A percentile compares a stretch with the other conserved stretches of the same genome.
phyloP scores from a whole-genome alignment of 768 basidiomycete genomes.

The Krasilnikovozyma curviuscula region DNA sequence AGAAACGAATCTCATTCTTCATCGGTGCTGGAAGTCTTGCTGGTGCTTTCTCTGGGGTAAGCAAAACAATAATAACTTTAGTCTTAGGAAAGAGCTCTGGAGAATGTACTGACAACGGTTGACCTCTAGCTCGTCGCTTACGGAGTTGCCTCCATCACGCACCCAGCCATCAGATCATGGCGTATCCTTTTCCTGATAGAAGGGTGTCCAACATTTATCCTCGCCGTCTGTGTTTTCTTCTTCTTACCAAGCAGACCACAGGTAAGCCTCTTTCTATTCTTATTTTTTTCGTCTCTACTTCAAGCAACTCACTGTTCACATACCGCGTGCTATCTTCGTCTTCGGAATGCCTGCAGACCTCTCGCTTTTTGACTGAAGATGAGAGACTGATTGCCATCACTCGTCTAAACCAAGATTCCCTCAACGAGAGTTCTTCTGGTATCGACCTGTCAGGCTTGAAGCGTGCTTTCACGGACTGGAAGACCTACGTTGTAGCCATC shows the following conservation, averaged over 20 bases:
- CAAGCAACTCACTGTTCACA: too few species aligned
- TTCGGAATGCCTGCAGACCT: too few species aligned
- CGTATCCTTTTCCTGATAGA: constrained; percentile 30
- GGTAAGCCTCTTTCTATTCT: too few species aligned
- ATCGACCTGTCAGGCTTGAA: constrained; percentile 23
- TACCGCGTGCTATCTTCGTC: too few species aligned
- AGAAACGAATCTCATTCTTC: constrained; percentile 29
- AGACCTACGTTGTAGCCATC: constrained; percentile 24
- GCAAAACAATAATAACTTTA: too few species aligned
- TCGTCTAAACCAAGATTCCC: too few species aligned
- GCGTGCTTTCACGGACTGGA: constrained; percentile 25
- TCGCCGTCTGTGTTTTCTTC: constrained; percentile 27
- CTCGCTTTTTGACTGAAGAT: constrained; percentile 24
- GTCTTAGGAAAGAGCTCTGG: too few species aligned
- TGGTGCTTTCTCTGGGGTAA: constrained; percentile 5
- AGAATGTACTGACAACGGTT: too few species aligned
- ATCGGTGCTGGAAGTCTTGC: constrained; percentile 25
- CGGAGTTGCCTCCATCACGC: constrained; percentile 21
- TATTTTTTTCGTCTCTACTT: too few species aligned
- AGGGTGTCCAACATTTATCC: constrained; percentile 25
- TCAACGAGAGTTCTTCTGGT: too few species aligned
- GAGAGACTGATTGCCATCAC: constrained; percentile 26
- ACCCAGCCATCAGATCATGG: constrained; percentile 13
- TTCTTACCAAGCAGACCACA: constrained; percentile 29
- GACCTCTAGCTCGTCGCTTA: too few species aligned